Conservation (phyloP, 1,139 yeast species). For the Protomyces inouyei region DNA sequence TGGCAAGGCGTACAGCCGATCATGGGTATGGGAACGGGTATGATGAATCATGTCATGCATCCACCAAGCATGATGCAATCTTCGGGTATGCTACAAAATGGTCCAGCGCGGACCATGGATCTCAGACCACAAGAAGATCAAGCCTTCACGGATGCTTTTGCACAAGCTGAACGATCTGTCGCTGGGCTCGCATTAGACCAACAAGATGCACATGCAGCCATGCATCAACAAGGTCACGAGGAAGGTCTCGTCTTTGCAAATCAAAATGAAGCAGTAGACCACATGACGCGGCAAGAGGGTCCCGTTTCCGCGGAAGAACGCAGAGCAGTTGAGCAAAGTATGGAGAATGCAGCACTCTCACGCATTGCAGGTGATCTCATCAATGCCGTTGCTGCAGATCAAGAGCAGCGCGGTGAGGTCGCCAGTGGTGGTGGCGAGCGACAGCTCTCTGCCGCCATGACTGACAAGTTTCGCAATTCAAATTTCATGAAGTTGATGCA, state of each 20-base stretch:
- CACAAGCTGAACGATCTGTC: constrained; percentile 14
- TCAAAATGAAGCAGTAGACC: neutral
- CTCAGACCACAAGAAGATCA: neutral
- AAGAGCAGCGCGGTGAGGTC: constrained; percentile 4
- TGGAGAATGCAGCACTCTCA: constrained; percentile 14
- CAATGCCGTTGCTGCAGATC: constrained; percentile 4
- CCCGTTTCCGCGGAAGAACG: neutral
- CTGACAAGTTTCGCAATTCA: constrained; percentile 40
- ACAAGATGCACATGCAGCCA: neutral
- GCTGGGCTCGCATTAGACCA: neutral
- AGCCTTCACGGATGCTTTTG: constrained; percentile 15
- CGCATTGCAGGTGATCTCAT: constrained; percentile 17
- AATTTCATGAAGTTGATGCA: constrained; percentile 44
- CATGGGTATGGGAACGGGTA: neutral
- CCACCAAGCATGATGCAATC: neutral
- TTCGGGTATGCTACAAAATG: neutral
- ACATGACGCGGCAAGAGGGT: neutral
- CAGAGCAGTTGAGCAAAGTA: neutral
- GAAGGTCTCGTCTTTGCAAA: neutral
- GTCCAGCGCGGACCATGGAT: neutral
- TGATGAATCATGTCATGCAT: neutral
- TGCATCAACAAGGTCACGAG: neutral
- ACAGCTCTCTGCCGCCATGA: neutral
- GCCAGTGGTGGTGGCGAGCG: neutral
- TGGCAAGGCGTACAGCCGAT: neutral